A percentile compares a stretch with the other conserved stretches of the same genome.
Conservation (phyloP, 192 early-diverging fungal genomes). For the Coemansia sp. region DNA sequence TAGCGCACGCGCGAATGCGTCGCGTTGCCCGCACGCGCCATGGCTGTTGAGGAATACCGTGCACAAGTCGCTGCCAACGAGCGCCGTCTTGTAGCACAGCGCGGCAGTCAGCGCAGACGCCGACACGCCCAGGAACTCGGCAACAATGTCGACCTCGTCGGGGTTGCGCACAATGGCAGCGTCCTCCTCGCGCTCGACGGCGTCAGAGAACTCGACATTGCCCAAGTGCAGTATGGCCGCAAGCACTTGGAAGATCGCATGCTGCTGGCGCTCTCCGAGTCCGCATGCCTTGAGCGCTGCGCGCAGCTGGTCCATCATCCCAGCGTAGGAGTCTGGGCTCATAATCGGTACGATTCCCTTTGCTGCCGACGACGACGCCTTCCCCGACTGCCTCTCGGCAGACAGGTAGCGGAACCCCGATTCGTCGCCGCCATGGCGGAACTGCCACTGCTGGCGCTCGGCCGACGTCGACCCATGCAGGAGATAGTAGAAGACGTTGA, state of each 20-base stretch:
- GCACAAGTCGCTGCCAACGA: constrained; percentile 81
- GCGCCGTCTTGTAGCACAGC: constrained; percentile 78
- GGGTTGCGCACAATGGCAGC: constrained; percentile 71
- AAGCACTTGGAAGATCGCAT: constrained; percentile 78
- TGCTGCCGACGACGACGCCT: constrained; percentile 1
- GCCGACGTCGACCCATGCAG: constrained; percentile 72
- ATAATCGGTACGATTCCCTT: constrained; percentile 11
- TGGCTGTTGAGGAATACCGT: constrained; percentile 85
- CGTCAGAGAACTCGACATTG: constrained; percentile 76
- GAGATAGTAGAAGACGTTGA: constrained; percentile 82
- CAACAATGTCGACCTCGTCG: constrained; percentile 69
- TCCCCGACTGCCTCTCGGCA: constrained; percentile 12
- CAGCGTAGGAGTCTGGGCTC: constrained; percentile 41
- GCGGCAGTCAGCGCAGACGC: constrained; percentile 66
- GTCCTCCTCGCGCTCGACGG: constrained; percentile 65
- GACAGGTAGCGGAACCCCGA: constrained; percentile 56
- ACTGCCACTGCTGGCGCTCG: constrained; percentile 65
- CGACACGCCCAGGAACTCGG: constrained; percentile 75
- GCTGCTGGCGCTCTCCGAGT: constrained; percentile 64
- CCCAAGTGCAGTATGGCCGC: constrained; percentile 90
- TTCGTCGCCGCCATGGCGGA: constrained; percentile 58
- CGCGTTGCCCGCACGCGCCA: constrained; percentile 75
- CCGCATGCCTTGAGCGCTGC: constrained; percentile 62
- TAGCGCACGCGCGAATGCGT: constrained; percentile 76
- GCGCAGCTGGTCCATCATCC: constrained; percentile 64